Percentiles rank a stretch among this genome's conserved stretches.
Evolutionary conservation across 495 filamentous ascomycete genomes (phyloP).

Genomic region (Hypoxylon intermedium): DNA sequence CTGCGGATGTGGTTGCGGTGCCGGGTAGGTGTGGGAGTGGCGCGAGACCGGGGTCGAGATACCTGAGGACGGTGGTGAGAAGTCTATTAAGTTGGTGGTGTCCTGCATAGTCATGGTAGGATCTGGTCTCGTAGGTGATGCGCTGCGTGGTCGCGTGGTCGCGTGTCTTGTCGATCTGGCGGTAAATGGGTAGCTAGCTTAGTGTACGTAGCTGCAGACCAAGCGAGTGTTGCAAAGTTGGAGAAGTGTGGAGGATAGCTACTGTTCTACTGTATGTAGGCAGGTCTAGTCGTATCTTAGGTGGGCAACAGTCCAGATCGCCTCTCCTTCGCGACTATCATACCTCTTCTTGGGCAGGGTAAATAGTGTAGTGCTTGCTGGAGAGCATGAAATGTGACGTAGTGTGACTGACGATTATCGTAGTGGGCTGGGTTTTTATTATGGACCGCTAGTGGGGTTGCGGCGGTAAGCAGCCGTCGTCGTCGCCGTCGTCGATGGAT

Average conservation of each 20-base stretch:
- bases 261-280: not conserved
- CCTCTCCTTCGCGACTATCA: not conserved
- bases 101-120: constrained; percentile 23
- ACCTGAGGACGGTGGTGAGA: constrained; percentile 34
- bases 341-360: constrained; percentile 9
- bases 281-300: constrained; percentile 5
- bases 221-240: not conserved
- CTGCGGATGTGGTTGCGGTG: constrained; percentile 16
- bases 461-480: constrained; percentile 12
- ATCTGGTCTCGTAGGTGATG: not conserved
- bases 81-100: constrained; percentile 30
- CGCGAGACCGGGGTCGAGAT: constrained; percentile 16
- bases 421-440: constrained; percentile 11
- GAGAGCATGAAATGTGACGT: constrained; percentile 35
- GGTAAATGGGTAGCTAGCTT: no score
- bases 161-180: constrained; percentile 19
- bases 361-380: not conserved
- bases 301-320: constrained; percentile 10
- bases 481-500: no score
- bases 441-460: constrained; percentile 1
- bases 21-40: constrained; percentile 11
- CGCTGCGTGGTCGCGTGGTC: constrained; percentile 14
- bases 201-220: not conserved
- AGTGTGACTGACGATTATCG: constrained; percentile 16
- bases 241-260: constrained; percentile 13